These are phyloP conservation scores for Chaetoscypha palmicola DNA, from an alignment of 2,329 filamentous ascomycete genomes.

Conservation along the genomic window DNA sequence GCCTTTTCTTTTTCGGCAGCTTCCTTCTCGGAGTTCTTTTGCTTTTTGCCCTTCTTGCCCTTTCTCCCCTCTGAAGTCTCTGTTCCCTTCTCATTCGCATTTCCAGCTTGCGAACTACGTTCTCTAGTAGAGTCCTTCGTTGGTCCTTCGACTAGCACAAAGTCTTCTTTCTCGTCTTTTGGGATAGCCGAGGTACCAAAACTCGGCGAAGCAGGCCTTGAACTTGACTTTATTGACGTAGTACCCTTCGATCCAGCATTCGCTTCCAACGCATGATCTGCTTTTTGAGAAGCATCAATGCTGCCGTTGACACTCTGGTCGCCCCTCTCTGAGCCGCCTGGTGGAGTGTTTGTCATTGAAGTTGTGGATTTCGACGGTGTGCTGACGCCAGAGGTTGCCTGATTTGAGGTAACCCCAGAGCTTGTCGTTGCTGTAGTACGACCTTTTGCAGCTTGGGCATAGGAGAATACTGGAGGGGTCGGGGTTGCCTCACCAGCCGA, in stretches of 20 bases:
- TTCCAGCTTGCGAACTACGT: conserved; percentile 53
- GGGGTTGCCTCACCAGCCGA: conserved; percentile 29
- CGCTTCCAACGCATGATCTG: conserved; percentile 16
- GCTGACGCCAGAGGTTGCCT: conserved; percentile 27
- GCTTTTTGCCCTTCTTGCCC: conserved; percentile 29
- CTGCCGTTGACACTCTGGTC: conserved; percentile 18
- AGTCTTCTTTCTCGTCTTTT: conserved; percentile 43
- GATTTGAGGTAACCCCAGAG: conserved; percentile 25
- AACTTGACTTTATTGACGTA: conserved; percentile 27
- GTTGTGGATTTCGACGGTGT: conserved; percentile 27
- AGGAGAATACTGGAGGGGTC: conserved; percentile 65
- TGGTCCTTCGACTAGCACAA: conserved; percentile 53
- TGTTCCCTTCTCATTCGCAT: conserved; percentile 57
- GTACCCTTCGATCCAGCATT: conserved; percentile 20
- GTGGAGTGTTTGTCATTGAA: conserved; percentile 25
- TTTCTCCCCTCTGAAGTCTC: conserved; percentile 26
- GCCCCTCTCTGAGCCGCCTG: conserved; percentile 13
- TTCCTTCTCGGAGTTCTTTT: conserved; percentile 33
- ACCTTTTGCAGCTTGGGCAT: conserved; percentile 91
- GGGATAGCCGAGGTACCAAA: conserved; percentile 43
- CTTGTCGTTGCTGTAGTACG: conserved; percentile 34
- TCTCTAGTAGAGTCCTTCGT: conserved; percentile 63
- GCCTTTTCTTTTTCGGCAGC: conserved; percentile 47
- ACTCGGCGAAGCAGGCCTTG: conserved; percentile 45
- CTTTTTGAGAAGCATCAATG: conserved; percentile 17